phyloP scores from a whole-genome alignment of 257 asterid genomes.

The Anisodus acutangulus region DNA sequence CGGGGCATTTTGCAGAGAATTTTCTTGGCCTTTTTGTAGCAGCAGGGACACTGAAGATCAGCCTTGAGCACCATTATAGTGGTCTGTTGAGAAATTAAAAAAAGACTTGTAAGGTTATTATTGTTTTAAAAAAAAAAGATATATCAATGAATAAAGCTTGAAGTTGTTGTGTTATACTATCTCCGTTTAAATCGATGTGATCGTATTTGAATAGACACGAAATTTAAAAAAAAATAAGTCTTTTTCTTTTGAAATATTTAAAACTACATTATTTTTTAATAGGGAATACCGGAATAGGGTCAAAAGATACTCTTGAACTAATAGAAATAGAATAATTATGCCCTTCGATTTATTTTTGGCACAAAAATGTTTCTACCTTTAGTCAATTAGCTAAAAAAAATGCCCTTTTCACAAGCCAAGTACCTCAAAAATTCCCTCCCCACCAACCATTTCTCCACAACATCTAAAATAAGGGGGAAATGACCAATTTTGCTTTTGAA shows the following conservation, averaged over 20 bases:
- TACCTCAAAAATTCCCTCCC: background rate
- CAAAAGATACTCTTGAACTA: background rate
- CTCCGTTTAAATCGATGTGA: background rate
- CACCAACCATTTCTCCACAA: background rate
- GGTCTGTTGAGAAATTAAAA: constrained; percentile 41
- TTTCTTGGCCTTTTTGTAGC: constrained; percentile 88
- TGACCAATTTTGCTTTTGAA: background rate
- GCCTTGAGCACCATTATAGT: constrained; percentile 71
- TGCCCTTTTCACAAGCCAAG: background rate
- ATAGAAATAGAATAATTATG: background rate
- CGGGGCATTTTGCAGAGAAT: constrained; percentile 82
- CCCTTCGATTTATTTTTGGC: background rate
- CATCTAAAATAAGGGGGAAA: background rate
- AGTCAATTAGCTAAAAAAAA: background rate
- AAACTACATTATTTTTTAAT: background rate
- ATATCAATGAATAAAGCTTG: background rate
- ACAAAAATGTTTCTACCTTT: background rate
- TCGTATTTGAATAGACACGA: background rate
- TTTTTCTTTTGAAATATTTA: too few relatives aligned
- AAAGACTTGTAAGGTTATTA: background rate
- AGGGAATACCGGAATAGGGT: background rate
- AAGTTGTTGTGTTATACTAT: background rate
- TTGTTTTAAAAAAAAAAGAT: background rate
- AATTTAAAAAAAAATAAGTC: background rate
- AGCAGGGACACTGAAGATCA: constrained; percentile 83